phyloP scores from a whole-genome alignment of 345 rosid genomes.

The Ceriops tagal region DNA sequence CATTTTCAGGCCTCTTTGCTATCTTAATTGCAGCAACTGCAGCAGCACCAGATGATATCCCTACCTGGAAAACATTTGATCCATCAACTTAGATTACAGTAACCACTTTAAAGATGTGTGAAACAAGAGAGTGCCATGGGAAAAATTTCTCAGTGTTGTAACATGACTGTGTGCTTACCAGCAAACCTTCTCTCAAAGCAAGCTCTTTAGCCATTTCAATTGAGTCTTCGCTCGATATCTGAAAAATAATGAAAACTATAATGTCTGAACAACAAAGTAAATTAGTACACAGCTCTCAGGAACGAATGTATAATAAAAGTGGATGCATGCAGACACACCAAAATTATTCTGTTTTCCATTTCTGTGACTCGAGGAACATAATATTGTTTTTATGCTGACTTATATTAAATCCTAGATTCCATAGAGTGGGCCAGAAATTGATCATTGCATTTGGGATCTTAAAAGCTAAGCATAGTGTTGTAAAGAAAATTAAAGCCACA shows the following conservation, averaged over 20 bases:
- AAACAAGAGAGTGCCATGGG: background rate
- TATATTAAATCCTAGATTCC: too few species aligned
- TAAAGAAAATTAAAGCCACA: too few species aligned
- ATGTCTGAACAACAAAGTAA: background rate
- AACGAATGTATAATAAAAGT: background rate
- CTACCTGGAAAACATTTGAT: conserved; percentile 38
- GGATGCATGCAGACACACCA: background rate
- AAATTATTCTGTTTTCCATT: background rate
- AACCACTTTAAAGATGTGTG: background rate
- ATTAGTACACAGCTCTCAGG: background rate
- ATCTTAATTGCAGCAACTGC: conserved; percentile 59
- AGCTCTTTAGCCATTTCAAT: conserved; percentile 51
- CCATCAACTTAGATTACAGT: background rate
- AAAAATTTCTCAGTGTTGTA: background rate
- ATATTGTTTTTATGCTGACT: too few species aligned
- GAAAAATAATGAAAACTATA: background rate
- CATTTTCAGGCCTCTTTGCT: conserved; percentile 60
- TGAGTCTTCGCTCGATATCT: conserved; percentile 48
- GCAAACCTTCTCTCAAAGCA: conserved; percentile 58
- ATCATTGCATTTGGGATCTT: too few species aligned
- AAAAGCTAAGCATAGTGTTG: too few species aligned
- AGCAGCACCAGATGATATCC: conserved; percentile 75
- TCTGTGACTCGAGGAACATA: background rate
- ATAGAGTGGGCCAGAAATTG: too few species aligned
- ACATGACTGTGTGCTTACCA: conserved; percentile 29